Evolutionary conservation across 2,329 filamentous ascomycete genomes (phyloP), one percentile per base, ranked within the genome.

Genomic region (Stagonosporopsis rhizophila): DNA sequence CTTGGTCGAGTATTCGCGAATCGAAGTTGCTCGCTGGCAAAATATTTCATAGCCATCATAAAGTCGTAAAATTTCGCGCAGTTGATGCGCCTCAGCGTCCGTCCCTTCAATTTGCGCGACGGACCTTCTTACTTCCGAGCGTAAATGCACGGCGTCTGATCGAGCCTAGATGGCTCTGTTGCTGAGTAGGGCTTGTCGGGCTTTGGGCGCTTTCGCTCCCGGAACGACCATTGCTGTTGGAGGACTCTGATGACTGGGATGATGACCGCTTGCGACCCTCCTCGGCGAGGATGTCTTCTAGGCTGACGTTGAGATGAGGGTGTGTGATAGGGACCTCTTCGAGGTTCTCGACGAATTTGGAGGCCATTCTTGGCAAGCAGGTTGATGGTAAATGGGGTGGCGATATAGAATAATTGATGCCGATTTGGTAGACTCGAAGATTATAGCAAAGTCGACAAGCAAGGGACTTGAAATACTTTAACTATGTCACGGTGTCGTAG

Each of bases 341-440:
- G 51, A 77, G 71, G 61, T 75, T 71, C 49, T 77, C 75, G 46
- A 73, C 72, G 45, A 77, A 77, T 45, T 75, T 75, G 25, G 74
- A 76, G 17, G 69, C 63, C 67, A 75, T 75, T 55, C 52, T 64
- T 52, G 56, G 44, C 41, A 23, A 17, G 27, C 30, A 19, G 22
- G 32, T 34, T 34, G 38, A 28, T 19, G 11, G 5, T 19, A 1
- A 28, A 17, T 44, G 17, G 9, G 25, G 34, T 28, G 19, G 38
- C 37, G 22, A 45, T 49, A 25, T 39, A 19, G 42, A 12, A 20
- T 20, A 39, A 25, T 32, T 23, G 15, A 27, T 37, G 41, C 17
- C 20, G 41, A 28, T 12, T 35, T 50, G 42, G 23, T 32, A 4
- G 37, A 56, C 9, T 47, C 11, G 32, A 23, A 22, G 22, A 39